A percentile compares a stretch with the other conserved stretches of the same genome.
phyloP scores from a whole-genome alignment of 2,329 filamentous ascomycete genomes.

The Zopfia rhizophila region DNA sequence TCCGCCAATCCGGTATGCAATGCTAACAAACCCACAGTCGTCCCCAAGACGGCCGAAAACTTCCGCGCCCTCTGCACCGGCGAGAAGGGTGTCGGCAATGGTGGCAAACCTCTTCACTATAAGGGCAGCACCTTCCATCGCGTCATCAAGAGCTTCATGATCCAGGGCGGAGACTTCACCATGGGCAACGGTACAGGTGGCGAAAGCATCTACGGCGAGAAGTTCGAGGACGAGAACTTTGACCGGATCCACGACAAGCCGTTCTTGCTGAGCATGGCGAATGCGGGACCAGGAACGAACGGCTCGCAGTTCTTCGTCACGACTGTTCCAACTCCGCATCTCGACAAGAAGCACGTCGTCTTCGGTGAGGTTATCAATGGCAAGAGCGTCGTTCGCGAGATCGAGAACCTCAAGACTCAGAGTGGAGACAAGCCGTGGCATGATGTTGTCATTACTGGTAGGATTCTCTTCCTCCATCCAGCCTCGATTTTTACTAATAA shows the following conservation, averaged over 20 bases:
- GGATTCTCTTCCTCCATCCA: conserved; percentile 4
- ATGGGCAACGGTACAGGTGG: conserved; percentile 93
- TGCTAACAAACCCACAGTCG: no score
- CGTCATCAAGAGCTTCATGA: conserved; percentile 99
- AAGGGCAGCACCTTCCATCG: conserved; percentile 94
- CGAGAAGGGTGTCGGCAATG: conserved; percentile 86
- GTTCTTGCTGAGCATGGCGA: conserved; percentile 97
- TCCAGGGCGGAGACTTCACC: conserved; percentile 97
- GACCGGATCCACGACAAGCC: conserved; percentile 89
- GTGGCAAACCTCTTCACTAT: conserved; percentile 88
- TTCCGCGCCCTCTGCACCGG: conserved; percentile 95
- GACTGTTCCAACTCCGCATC: conserved; percentile 91
- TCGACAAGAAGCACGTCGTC: conserved; percentile 96
- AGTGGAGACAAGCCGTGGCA: conserved; percentile 79
- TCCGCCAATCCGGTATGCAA: no score
- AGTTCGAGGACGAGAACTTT: conserved; percentile 98
- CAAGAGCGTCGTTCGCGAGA: conserved; percentile 88
- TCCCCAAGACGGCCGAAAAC: conserved; percentile 96
- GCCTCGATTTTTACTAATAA: conserved; percentile 7
- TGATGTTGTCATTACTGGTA: conserved; percentile 74
- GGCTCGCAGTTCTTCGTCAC: conserved; percentile 99
- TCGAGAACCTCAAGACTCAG: conserved; percentile 84
- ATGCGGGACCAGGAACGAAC: conserved; percentile 93
- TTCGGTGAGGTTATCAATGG: conserved; percentile 94
- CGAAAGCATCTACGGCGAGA: conserved; percentile 96